Evolutionary conservation across 805 yeast species (phyloP).

Genomic region (Zygosaccharomyces pseudorouxii): DNA sequence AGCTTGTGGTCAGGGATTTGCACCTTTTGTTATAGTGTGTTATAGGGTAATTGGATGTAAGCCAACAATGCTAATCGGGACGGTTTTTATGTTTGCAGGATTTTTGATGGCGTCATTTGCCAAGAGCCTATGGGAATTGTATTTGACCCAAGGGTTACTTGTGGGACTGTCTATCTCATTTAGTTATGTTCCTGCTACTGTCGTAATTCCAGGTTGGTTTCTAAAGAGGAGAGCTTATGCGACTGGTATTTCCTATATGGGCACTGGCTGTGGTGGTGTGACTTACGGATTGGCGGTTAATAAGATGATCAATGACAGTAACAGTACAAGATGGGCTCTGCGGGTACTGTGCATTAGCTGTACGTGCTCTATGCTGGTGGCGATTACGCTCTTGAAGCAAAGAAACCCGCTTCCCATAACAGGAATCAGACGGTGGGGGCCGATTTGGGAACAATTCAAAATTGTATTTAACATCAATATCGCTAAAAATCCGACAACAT

Average conservation of each 20-base stretch:
- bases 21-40: slow-evolving; percentile 52
- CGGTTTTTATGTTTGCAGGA: slow-evolving; percentile 48
- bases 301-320: slow-evolving; percentile 39
- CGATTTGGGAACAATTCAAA: slow-evolving; percentile 20
- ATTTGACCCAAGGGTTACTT: slow-evolving; percentile 62
- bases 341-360: slow-evolving; percentile 42
- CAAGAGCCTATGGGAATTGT: slow-evolving; percentile 58
- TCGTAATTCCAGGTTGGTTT: slow-evolving; percentile 68
- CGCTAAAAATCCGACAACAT: slow-evolving; percentile 32
- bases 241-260: slow-evolving; percentile 46
- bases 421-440: slow-evolving; percentile 26
- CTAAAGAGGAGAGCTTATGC: slow-evolving; percentile 55
- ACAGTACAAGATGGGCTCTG: slow-evolving; percentile 45
- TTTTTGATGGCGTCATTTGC: slow-evolving; percentile 58
- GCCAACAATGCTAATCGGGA: slow-evolving; percentile 46
- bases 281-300: slow-evolving; percentile 40
- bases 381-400: slow-evolving; percentile 43
- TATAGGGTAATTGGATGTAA: slow-evolving; percentile 49
- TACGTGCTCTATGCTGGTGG: slow-evolving; percentile 37
- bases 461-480: slow-evolving; percentile 36
- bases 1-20: slow-evolving; percentile 47
- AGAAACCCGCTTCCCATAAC: slow-evolving; percentile 37
- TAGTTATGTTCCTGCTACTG: slow-evolving; percentile 53
- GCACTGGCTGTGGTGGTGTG: slow-evolving; percentile 53
- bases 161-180: slow-evolving; percentile 51